Percentiles rank a stretch among this genome's conserved stretches.
These are phyloP conservation scores for Penicillium brevicompactum DNA, from an alignment of 2,329 filamentous ascomycete species.

Conservation along the genomic window DNA sequence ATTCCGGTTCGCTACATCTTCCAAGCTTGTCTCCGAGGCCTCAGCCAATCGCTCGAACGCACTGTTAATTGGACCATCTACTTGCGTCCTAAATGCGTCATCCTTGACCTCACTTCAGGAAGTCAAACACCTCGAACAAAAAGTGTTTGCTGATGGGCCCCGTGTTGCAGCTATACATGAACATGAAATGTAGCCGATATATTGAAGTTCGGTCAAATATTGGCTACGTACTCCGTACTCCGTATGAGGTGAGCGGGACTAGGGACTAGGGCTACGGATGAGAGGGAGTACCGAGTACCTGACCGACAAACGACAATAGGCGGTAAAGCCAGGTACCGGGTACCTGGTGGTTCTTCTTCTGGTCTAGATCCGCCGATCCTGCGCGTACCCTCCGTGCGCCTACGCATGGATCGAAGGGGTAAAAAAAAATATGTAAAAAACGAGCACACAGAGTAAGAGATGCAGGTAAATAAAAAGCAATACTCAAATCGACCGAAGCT, in stretches of 20 bases:
- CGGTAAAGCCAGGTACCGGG: not conserved
- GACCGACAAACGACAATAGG: not conserved
- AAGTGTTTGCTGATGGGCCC: too few species aligned
- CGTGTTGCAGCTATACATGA: too few species aligned
- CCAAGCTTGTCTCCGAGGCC: too few species aligned
- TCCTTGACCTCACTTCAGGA: too few species aligned
- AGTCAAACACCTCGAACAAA: too few species aligned
- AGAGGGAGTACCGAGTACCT: slow-evolving; percentile 1
- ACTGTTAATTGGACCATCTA: too few species aligned
- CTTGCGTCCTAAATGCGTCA: too few species aligned
- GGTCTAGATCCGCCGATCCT: slow-evolving; percentile 29
- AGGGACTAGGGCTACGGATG: not conserved
- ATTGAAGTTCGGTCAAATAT: not conserved
- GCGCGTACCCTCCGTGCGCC: slow-evolving; percentile 9
- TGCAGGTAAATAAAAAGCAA: not conserved
- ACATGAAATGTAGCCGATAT: too few species aligned
- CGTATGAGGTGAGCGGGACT: too few species aligned
- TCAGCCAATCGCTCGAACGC: too few species aligned
- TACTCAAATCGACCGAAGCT: not conserved
- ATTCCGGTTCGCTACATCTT: too few species aligned
- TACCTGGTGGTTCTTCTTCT: not conserved
- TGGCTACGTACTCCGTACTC: not conserved
- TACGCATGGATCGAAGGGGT: slow-evolving; percentile 4
- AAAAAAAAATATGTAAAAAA: not conserved
- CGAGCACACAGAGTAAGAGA: slow-evolving; percentile 2